Percentiles rank a stretch among this genome's conserved stretches.
These are phyloP conservation scores for Agastache rugosa DNA, from an alignment of 257 asterid species.

Conservation along the genomic window DNA sequence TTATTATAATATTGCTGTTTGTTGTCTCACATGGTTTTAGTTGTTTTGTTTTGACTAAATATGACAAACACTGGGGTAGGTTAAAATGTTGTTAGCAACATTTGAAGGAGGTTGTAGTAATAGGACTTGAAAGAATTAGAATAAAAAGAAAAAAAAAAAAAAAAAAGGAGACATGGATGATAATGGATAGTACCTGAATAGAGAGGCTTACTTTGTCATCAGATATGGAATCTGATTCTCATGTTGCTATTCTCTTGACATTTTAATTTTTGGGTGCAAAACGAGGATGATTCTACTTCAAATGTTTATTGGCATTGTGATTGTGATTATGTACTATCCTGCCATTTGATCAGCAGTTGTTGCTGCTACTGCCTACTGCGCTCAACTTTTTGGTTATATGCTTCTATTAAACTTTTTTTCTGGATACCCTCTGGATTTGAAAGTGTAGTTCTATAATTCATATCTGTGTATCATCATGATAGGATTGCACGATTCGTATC, in stretches of 20 bases:
- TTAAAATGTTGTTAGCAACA: neutral
- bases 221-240: neutral
- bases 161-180: no score
- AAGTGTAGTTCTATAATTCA: neutral
- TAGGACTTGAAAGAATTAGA: no score
- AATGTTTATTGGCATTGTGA: neutral
- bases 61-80: no score
- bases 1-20: neutral
- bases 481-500: neutral
- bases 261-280: neutral
- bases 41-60: neutral
- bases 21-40: neutral
- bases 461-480: neutral
- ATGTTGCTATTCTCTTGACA: conserved; percentile 1
- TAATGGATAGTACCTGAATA: no score
- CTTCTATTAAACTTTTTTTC: neutral
- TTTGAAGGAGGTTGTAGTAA: neutral
- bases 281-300: neutral
- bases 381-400: neutral
- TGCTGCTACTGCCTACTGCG: neutral
- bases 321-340: neutral
- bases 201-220: no score
- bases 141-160: no score
- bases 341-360: conserved; percentile 8
- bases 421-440: neutral